phyloP scores from a whole-genome alignment of 2,329 filamentous ascomycete genomes.

The Colletotrichum sp. region DNA sequence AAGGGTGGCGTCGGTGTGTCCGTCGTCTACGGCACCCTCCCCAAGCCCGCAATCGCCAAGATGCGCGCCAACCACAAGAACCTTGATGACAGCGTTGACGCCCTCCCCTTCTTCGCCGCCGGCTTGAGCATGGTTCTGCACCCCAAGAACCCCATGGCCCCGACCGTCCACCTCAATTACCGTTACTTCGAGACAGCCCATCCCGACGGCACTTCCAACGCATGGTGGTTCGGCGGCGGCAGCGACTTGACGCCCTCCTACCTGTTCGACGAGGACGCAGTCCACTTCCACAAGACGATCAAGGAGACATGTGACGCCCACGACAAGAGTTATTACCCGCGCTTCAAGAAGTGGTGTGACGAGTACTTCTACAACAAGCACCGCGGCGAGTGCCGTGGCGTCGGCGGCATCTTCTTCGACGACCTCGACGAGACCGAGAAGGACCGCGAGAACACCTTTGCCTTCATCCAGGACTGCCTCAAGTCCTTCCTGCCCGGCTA shows the following conservation, averaged over 20 bases:
- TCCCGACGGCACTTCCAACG: slow-evolving; percentile 77
- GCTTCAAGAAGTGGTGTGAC: slow-evolving; percentile 98
- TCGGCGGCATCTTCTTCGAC: slow-evolving; percentile 99
- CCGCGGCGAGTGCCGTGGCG: slow-evolving; percentile 80
- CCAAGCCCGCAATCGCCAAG: slow-evolving; percentile 83
- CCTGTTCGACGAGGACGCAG: slow-evolving; percentile 94
- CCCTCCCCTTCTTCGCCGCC: slow-evolving; percentile 92
- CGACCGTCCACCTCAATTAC: slow-evolving; percentile 98
- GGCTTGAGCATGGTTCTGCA: slow-evolving; percentile 93
- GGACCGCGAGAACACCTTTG: slow-evolving; percentile 87
- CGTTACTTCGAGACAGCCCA: slow-evolving; percentile 97
- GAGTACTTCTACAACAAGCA: slow-evolving; percentile 97
- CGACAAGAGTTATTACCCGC: slow-evolving; percentile 87
- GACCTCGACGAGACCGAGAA: slow-evolving; percentile 89
- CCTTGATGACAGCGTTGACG: slow-evolving; percentile 76
- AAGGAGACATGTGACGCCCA: slow-evolving; percentile 94
- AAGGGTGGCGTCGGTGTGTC: slow-evolving; percentile 96
- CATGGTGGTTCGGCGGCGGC: slow-evolving; percentile 98
- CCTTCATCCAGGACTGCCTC: slow-evolving; percentile 85
- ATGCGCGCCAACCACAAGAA: slow-evolving; percentile 97
- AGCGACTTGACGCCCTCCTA: slow-evolving; percentile 93
- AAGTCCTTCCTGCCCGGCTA: slow-evolving; percentile 90
- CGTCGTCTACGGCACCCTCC: slow-evolving; percentile 90
- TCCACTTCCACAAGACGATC: slow-evolving; percentile 94
- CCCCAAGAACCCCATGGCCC: slow-evolving; percentile 93